Conservation (phyloP, 78 protist species). For the Dictyostelium discoideum region DNA sequence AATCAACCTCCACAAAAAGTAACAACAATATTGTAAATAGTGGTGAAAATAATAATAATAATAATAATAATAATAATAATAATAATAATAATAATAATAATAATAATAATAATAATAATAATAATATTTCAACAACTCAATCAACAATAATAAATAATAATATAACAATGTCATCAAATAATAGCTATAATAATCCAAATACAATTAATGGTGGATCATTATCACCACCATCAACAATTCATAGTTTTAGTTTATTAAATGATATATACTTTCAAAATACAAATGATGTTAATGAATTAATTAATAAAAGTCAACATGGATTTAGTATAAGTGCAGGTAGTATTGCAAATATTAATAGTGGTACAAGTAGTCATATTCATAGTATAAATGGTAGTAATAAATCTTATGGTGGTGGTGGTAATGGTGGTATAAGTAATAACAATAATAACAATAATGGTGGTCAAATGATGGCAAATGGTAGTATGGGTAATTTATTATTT, state of each 20-base stretch:
- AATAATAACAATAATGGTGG: background rate
- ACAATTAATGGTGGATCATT: slow-evolving; percentile 12
- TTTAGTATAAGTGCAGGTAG: background rate
- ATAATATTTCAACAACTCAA: no score
- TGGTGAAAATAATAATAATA: background rate
- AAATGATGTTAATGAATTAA: slow-evolving; percentile 6
- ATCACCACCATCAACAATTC: slow-evolving; percentile 25
- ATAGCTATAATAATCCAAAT: background rate
- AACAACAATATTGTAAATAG: no score
- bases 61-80: background rate
- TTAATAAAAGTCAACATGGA: background rate
- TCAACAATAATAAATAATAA: background rate
- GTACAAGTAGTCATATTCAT: background rate
- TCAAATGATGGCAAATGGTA: background rate
- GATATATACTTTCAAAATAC: slow-evolving; percentile 36
- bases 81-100: background rate
- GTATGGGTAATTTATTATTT: background rate
- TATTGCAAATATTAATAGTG: slow-evolving; percentile 8
- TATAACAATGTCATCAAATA: background rate
- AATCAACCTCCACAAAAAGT: background rate
- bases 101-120: background rate
- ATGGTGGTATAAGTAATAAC: background rate
- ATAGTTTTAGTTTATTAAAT: slow-evolving; percentile 34
- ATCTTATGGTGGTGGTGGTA: no score
- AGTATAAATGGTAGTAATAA: background rate